Percentiles rank a stretch among this genome's conserved stretches.
These are phyloP conservation scores for Ceratobasidium sp. DNA, from an alignment of 1,284 basidiomycete species.

Conservation along the genomic window DNA sequence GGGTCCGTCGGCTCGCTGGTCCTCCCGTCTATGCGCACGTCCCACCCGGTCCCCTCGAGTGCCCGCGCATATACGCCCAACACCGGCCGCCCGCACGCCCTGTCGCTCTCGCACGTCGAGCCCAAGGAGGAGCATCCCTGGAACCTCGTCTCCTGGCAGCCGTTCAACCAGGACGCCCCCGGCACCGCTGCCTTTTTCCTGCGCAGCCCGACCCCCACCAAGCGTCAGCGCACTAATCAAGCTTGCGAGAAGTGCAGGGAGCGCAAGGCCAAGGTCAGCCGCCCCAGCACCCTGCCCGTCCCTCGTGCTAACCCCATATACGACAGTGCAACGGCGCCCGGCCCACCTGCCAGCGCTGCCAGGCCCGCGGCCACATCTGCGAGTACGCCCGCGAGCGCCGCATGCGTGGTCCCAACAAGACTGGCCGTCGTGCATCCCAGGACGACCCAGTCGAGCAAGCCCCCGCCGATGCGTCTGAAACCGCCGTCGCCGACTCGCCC, in stretches of 20 bases:
- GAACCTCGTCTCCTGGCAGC: slow-evolving; percentile 48
- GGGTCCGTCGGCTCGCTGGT: slow-evolving; percentile 41
- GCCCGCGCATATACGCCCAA: slow-evolving; percentile 41
- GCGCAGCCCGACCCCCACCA: slow-evolving; percentile 52
- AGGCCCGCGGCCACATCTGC: slow-evolving; percentile 63
- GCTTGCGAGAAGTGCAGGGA: slow-evolving; percentile 71
- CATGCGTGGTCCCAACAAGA: slow-evolving; percentile 56
- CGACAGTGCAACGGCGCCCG: slow-evolving; percentile 67
- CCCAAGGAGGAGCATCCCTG: slow-evolving; percentile 42
- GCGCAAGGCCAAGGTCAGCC: slow-evolving; percentile 68
- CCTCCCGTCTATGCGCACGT: slow-evolving; percentile 21
- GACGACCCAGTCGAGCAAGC: slow-evolving; percentile 7
- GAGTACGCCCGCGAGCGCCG: slow-evolving; percentile 68
- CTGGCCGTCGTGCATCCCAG: slow-evolving; percentile 18
- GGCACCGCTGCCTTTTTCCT: slow-evolving; percentile 47
- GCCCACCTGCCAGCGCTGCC: slow-evolving; percentile 65
- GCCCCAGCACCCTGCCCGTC: neutral
- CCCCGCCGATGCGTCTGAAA: slow-evolving; percentile 20
- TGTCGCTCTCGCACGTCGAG: slow-evolving; percentile 12
- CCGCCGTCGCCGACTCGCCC: slow-evolving; percentile 5
- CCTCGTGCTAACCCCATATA: slow-evolving; percentile 43
- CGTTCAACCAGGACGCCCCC: slow-evolving; percentile 40
- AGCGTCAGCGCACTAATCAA: slow-evolving; percentile 65
- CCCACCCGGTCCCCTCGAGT: slow-evolving; percentile 17
- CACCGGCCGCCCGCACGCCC: slow-evolving; percentile 10